A percentile compares a stretch with the other conserved stretches of the same genome.
Evolutionary conservation across 305 asterid species (phyloP).

Genomic region (Solanum hybrid): DNA sequence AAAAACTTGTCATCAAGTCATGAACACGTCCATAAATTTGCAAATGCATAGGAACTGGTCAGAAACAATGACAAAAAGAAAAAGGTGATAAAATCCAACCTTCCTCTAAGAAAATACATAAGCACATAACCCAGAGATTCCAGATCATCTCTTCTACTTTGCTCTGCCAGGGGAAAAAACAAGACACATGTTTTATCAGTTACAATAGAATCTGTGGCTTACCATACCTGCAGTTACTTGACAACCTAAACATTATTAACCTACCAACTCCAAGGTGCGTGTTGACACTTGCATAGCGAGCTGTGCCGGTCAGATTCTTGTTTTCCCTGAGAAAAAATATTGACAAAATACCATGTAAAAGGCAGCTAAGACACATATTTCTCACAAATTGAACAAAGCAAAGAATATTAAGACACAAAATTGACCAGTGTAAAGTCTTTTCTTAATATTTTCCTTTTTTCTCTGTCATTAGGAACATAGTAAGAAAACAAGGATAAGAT

Average conservation of each 20-base stretch:
- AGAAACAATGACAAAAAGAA: constrained; percentile 4
- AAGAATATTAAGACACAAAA: background rate
- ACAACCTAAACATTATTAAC: constrained; percentile 18
- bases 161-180: constrained; percentile 44
- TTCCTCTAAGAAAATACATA: constrained; percentile 94
- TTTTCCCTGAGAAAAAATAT: constrained; percentile 59
- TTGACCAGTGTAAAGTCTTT: background rate
- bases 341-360: constrained; percentile 9
- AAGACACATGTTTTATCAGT: background rate
- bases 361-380: background rate
- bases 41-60: background rate
- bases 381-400: constrained; percentile 5
- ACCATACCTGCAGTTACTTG: background rate
- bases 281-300: constrained; percentile 94
- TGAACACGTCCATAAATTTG: background rate
- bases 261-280: constrained; percentile 92
- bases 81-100: constrained; percentile 33
- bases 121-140: constrained; percentile 97
- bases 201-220: background rate
- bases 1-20: background rate
- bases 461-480: background rate
- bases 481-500: background rate
- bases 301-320: constrained; percentile 95
- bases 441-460: background rate
- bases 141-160: constrained; percentile 95